A percentile compares a stretch with the other conserved stretches of the same genome.
Evolutionary conservation across 2,329 filamentous ascomycete genomes (phyloP).

Genomic region (Colletotrichum sidae): DNA sequence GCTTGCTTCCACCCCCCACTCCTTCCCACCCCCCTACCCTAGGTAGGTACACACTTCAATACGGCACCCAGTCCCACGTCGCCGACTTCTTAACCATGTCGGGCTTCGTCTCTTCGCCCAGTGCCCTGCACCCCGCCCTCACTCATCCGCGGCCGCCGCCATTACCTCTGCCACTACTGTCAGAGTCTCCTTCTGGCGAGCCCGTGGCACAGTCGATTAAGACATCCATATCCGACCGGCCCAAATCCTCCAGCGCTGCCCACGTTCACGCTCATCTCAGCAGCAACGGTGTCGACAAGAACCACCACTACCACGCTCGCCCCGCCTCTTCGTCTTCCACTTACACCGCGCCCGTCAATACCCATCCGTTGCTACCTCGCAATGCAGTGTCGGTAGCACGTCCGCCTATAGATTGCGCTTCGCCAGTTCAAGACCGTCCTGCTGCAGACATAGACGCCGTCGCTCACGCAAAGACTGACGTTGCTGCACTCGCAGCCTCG

Average conservation of each 20-base stretch:
- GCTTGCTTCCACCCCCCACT: neutral
- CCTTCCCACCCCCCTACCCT: no score
- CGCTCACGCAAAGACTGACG: no score
- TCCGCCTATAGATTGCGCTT: constrained; percentile 12
- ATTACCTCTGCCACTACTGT: constrained; percentile 30
- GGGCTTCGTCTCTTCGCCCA: constrained; percentile 56
- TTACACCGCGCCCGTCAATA: constrained; percentile 27
- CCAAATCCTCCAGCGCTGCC: constrained; percentile 41
- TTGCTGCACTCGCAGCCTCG: constrained; percentile 5
- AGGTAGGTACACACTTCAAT: no score
- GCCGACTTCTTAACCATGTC: constrained; percentile 39
- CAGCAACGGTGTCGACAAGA: no score
- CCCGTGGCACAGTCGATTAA: constrained; percentile 40
- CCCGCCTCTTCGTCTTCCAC: constrained; percentile 34
- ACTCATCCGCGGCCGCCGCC: constrained; percentile 47
- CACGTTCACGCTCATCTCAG: neutral
- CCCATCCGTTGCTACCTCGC: constrained; percentile 34
- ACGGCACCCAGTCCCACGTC: constrained; percentile 1
- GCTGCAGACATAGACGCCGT: constrained; percentile 18
- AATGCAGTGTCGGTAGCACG: constrained; percentile 35
- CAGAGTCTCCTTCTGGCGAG: no score
- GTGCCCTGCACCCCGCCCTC: constrained; percentile 64
- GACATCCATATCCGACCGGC: constrained; percentile 42
- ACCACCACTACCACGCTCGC: neutral
- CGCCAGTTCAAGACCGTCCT: constrained; percentile 24